Conservation (phyloP, 306 rosid species). For the Inga oerstediana region DNA sequence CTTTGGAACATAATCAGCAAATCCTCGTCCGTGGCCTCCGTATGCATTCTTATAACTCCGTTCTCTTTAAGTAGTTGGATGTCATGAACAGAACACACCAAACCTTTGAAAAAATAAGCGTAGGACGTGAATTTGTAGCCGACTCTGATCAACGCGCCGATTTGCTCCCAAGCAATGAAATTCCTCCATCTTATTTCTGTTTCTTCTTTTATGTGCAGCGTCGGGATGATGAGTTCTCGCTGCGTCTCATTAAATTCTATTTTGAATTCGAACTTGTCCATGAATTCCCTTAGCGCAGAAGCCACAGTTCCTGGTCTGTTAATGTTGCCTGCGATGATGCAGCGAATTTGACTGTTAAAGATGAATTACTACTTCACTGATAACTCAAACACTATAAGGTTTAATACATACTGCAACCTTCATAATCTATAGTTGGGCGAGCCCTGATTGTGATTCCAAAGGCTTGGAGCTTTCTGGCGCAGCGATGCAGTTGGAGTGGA, state of each 20-base stretch:
- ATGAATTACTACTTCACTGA: no score
- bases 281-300: neutral
- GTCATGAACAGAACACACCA: neutral
- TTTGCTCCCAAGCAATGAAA: conserved; percentile 25
- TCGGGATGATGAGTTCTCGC: neutral
- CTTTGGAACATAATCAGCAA: neutral
- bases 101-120: neutral
- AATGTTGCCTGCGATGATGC: no score
- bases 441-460: neutral
- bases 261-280: neutral
- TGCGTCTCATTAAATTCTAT: neutral
- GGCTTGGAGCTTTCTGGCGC: neutral
- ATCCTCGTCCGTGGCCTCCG: neutral
- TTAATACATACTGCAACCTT: neutral
- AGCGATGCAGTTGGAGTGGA: neutral
- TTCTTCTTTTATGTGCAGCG: neutral
- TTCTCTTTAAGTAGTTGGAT: neutral
- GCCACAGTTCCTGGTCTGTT: neutral
- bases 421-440: fast-evolving
- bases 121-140: neutral
- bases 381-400: no score
- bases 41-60: neutral
- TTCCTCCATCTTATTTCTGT: conserved; percentile 30
- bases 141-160: neutral
- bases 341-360: no score